Evolutionary conservation across 176 grass and related monocot species (phyloP).

Genomic region (Hsuehochloa calcarea): DNA sequence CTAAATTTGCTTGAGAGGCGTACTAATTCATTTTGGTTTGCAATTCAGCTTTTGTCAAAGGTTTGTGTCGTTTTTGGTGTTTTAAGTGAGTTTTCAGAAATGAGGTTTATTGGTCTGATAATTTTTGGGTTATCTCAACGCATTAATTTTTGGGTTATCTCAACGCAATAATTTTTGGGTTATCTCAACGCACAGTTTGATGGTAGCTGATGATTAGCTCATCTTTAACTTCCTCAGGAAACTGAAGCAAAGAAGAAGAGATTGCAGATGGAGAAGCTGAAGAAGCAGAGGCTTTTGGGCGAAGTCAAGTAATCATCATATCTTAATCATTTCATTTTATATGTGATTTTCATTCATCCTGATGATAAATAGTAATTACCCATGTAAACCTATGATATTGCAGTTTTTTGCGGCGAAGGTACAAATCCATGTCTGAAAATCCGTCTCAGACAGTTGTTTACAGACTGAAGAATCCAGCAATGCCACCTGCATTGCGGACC

Average conservation of each 20-base stretch:
- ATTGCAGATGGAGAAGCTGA: conserved; percentile 40
- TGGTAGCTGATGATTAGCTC: conserved; percentile 19
- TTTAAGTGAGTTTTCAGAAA: background rate
- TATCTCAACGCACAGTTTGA: background rate
- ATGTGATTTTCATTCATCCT: background rate
- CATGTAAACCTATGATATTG: background rate
- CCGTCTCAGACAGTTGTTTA: conserved; percentile 41
- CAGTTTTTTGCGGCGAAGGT: conserved; percentile 59
- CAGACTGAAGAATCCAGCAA: conserved; percentile 43
- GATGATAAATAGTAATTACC: background rate
- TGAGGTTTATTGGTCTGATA: background rate
- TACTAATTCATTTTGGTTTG: background rate
- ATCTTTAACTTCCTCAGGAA: conserved; percentile 45
- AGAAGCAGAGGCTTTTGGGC: conserved; percentile 47
- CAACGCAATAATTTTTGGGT: background rate
- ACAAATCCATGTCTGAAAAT: conserved; percentile 41
- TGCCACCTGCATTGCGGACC: background rate
- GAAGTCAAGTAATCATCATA: conserved; percentile 62
- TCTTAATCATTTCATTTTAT: background rate
- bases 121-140: background rate
- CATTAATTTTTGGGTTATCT: background rate
- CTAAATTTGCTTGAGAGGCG: background rate
- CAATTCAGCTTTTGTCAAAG: background rate
- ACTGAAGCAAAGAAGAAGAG: conserved; percentile 51
- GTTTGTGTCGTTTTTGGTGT: background rate